Evolutionary conservation across 2,329 filamentous ascomycete genomes (phyloP), one percentile per base, ranked within the genome.

Genomic region (Verticillium dahliae): DNA sequence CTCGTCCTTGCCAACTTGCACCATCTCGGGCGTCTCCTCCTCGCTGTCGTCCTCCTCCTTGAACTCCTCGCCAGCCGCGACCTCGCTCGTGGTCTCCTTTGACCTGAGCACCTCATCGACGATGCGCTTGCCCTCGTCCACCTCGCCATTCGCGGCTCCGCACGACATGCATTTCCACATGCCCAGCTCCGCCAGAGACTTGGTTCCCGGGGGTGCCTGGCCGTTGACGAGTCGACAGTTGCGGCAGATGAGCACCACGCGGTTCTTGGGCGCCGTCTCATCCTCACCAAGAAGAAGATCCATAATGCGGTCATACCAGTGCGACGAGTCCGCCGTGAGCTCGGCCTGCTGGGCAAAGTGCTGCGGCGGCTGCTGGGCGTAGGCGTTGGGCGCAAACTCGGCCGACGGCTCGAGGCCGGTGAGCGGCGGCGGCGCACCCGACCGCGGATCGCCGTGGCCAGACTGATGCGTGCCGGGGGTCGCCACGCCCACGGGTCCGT

Each of bases 241-340:
- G 37, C 80, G 75, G 76, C 95, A 99, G 61, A 99, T 91, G 65
- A 99, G 80, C 7, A 88, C 94, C 62, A 97, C 86, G 18, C 95
- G 87, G 74, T 98, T 98, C 78, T 92, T 96, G 2, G 94, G 86
- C 13, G 90, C 87, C 4, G 91, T 96, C 75, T 99, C 95, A 70
- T 99, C 95, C 71, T 99, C 95, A 58, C 95, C 95, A 0, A 99
- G 83, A 33, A 99, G 85, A 0, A 96, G 85, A 70, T 99, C 95
- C 62, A 99, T 81, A 60, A 99, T 87, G 61, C 94, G 87, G 73
- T 99, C 95, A 75, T 98, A 99, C 95, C 95, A 99, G 71, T 90
- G 88, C 62, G 64, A 60, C 35, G 58, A 60, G 14, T 56, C 11
- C 31, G 50, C 14, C 13, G 60, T 58, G 13, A 56, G 54, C 27